A percentile compares a stretch with the other conserved stretches of the same genome.
These are phyloP conservation scores for Petunia axillaris DNA, from an alignment of 257 asterid species.

Conservation along the genomic window DNA sequence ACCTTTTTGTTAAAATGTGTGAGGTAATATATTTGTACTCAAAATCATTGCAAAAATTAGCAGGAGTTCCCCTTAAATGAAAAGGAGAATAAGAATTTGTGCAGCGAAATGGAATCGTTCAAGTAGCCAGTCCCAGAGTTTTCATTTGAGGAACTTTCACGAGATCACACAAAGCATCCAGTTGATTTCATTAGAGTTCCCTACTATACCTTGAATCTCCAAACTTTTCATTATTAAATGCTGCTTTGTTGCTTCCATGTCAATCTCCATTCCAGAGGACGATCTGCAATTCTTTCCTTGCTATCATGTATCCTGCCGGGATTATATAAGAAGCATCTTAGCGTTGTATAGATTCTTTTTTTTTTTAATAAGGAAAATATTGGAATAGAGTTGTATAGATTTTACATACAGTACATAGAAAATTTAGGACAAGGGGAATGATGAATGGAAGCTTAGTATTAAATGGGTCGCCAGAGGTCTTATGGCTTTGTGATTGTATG, in stretches of 20 bases:
- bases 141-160: conserved; percentile 8
- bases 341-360: background rate
- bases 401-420: background rate
- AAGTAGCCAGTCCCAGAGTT: conserved; percentile 13
- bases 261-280: background rate
- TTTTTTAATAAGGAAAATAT: too few species aligned
- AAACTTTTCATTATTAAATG: background rate
- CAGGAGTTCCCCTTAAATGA: background rate
- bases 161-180: conserved; percentile 13
- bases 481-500: conserved; percentile 10
- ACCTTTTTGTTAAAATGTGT: background rate
- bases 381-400: background rate
- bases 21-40: background rate
- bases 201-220: background rate
- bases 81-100: background rate
- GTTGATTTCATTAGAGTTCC: conserved; percentile 1
- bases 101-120: background rate
- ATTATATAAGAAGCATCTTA: background rate
- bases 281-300: background rate
- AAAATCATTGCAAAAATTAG: background rate
- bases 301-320: background rate
- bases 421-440: conserved; percentile 10
- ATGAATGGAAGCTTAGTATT: background rate
- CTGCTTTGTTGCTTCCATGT: background rate
- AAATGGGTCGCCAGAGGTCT: conserved; percentile 10